phyloP scores from a whole-genome alignment of 208 protist species.

The Leptomonas pyrrhocoris region DNA sequence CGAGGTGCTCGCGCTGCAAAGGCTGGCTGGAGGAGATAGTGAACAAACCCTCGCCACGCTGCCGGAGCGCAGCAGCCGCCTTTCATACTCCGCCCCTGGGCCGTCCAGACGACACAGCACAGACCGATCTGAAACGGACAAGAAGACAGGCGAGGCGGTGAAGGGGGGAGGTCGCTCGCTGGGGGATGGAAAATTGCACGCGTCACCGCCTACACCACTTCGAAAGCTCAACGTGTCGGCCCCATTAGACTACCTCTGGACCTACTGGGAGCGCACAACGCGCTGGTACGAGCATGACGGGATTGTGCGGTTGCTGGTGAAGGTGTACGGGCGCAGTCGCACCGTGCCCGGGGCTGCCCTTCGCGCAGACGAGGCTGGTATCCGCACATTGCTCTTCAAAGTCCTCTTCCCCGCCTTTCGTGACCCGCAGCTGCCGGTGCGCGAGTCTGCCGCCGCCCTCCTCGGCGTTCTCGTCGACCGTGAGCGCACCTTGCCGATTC shows the following conservation, averaged over 20 bases:
- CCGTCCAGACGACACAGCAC: slow-evolving; percentile 6
- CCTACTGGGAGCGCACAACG: slow-evolving; percentile 19
- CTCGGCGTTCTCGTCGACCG: slow-evolving; percentile 31
- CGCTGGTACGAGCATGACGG: slow-evolving; percentile 41
- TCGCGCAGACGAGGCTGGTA: slow-evolving; percentile 25
- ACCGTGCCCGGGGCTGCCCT: slow-evolving; percentile 23
- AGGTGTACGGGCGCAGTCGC: slow-evolving; percentile 24
- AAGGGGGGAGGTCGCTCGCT: background rate
- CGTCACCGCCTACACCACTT: background rate
- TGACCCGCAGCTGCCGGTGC: slow-evolving; percentile 64
- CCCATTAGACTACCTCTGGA: slow-evolving; percentile 25
- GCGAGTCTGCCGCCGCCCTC: slow-evolving; percentile 52
- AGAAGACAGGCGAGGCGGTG: background rate
- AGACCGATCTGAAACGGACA: background rate
- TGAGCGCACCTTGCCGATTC: slow-evolving; percentile 17
- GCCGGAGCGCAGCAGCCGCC: background rate
- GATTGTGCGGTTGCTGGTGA: slow-evolving; percentile 27
- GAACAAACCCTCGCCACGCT: background rate
- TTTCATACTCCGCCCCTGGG: background rate
- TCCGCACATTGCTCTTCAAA: slow-evolving; percentile 42
- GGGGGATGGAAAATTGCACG: background rate
- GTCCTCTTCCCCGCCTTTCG: slow-evolving; percentile 54
- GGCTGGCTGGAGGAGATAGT: background rate
- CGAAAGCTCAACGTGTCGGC: slow-evolving; percentile 13
- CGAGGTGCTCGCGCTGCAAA: slow-evolving; percentile 13